Base-by-base conservation (phyloP, 2,329 filamentous ascomycete genomes). In the Leptographium radiaticola region DNA sequence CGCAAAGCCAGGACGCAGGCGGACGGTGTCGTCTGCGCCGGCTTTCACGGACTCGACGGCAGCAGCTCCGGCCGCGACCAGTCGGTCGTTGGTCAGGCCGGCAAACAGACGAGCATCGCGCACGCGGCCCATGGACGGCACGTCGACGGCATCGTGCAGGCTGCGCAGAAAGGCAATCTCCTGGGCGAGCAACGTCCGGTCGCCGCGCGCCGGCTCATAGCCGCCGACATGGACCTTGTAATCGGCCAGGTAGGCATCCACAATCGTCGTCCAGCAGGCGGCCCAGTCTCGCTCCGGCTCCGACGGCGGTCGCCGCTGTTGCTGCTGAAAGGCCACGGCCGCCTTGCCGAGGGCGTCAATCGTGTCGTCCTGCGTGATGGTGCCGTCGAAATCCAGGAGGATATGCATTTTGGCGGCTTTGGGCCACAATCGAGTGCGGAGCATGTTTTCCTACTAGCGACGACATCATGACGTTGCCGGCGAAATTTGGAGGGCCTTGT, bases 351-450 rank as follows among this genome's bases (percentile, higher is more conserved):
- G 69, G 43, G 69, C 64, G 53, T 65, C 63, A 43, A 80, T 75
- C 43, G 77, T 80, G 65, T 81, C 78, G 34, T 70, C 56, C 13
- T 67, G 65, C 18, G 78, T 80, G 58, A 81, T 79, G 16, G 78
- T 81, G 56, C 76, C 75, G 64, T 81, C 78, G 62, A 81, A 81
- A 61, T 81, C 78, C 20, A 81, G 69, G 39, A 81, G 63, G 43
- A 81, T 66, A 57, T 70, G 68, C 70, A 75, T 67, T 40, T 40
- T 48, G 33, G 30, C 33, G 30, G 16, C 33, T 16, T 12, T 30
- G 18, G 30, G 43, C 3, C 20, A 25, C 10, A 15, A 8, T 13
- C 31, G 8, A 39, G 31, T 18, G 44, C 44, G 34, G 50, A 52
- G 33, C 42, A 45, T 46, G 30, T 10, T 30, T 30, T 25, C 15